Evolutionary conservation across 2,329 filamentous ascomycete genomes (phyloP).

Genomic region (Colletotrichum magnum): DNA sequence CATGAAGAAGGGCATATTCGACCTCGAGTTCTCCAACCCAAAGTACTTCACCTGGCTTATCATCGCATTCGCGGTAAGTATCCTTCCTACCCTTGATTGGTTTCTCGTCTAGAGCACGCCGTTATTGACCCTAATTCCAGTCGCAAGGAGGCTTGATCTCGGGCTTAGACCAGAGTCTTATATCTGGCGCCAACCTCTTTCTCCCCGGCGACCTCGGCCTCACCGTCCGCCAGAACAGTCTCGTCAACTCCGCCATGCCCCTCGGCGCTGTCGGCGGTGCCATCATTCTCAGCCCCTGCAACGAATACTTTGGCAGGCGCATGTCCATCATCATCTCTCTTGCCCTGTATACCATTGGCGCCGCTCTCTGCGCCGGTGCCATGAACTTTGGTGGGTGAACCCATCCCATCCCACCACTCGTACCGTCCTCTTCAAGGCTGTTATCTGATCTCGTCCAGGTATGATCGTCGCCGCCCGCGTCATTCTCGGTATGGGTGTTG

Average conservation of each 20-base stretch:
- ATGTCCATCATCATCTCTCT: constrained; percentile 80
- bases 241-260: constrained; percentile 80
- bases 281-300: constrained; percentile 74
- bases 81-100: too few species aligned
- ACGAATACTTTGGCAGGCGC: constrained; percentile 77
- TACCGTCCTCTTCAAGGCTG: constrained; percentile 36
- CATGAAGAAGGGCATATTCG: constrained; percentile 59
- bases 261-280: constrained; percentile 80
- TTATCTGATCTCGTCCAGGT: constrained; percentile 42
- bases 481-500: constrained; percentile 79
- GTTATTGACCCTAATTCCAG: too few species aligned
- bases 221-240: constrained; percentile 68
- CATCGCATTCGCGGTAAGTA: too few species aligned
- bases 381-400: constrained; percentile 70
- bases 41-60: constrained; percentile 76
- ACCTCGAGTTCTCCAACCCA: constrained; percentile 73
- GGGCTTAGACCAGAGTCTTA: too few species aligned
- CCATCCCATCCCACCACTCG: too few species aligned
- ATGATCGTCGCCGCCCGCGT: constrained; percentile 80
- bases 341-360: constrained; percentile 82
- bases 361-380: constrained; percentile 76
- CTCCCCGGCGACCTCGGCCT: constrained; percentile 72
- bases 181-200: constrained; percentile 76
- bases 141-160: too few species aligned
- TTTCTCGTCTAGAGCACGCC: too few species aligned